These are phyloP conservation scores for Lolium perenne DNA, from an alignment of 176 grass and related monocot species.

Conservation along the genomic window DNA sequence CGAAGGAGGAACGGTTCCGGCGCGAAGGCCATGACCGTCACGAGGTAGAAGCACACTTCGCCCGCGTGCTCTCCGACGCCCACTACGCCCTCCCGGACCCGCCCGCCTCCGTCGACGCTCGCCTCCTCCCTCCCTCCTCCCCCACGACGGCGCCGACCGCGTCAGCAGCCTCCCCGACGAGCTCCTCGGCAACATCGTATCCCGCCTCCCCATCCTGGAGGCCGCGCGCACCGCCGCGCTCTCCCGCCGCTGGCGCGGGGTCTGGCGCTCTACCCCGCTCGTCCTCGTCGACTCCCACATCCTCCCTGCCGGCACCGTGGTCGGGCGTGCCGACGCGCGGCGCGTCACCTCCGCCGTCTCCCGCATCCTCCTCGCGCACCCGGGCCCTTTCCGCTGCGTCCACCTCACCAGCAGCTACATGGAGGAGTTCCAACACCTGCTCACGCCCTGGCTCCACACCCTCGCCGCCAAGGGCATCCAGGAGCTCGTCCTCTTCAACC, in stretches of 20 bases:
- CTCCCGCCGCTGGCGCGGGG: slow-evolving; percentile 3
- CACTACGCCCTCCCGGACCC: not conserved
- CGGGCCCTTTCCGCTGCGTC: not conserved
- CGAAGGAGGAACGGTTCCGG: not conserved
- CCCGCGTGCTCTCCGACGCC: not conserved
- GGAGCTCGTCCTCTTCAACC: not conserved
- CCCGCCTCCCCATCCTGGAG: not conserved
- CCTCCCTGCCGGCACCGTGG: not conserved
- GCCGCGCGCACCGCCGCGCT: slow-evolving; percentile 3
- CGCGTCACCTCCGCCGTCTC: not conserved
- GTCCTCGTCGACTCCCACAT: slow-evolving; percentile 23
- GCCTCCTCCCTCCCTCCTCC: not conserved
- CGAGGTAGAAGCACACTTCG: not conserved
- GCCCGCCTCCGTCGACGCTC: not conserved
- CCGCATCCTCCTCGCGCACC: not conserved
- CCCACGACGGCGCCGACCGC: not conserved
- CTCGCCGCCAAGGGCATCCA: not conserved
- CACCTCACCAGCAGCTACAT: slow-evolving; percentile 17
- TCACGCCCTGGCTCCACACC: not conserved
- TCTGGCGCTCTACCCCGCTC: slow-evolving; percentile 17
- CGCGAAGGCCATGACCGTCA: not conserved
- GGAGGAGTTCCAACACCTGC: not conserved
- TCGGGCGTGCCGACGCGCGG: not conserved
- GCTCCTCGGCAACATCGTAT: slow-evolving; percentile 6
- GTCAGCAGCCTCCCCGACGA: not conserved